These are phyloP conservation scores for Puccinia sorghi DNA, from an alignment of 1,284 basidiomycete genomes.

Conservation along the genomic window DNA sequence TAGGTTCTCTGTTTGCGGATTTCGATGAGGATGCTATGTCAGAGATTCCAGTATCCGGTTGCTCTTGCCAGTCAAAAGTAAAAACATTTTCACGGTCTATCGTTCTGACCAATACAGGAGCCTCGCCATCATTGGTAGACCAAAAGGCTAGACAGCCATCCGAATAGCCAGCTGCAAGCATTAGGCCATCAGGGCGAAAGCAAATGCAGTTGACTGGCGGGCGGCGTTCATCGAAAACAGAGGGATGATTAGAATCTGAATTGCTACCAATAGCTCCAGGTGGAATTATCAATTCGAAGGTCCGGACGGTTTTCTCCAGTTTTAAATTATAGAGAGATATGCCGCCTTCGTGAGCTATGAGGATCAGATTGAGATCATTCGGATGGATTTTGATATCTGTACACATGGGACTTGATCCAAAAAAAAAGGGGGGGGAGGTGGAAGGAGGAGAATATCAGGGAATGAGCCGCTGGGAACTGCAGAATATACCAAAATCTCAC, in stretches of 20 bases:
- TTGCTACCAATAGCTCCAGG: constrained; percentile 77
- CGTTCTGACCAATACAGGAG: constrained; percentile 76
- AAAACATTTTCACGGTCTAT: constrained; percentile 63
- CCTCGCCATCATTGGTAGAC: constrained; percentile 76
- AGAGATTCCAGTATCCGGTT: constrained; percentile 59
- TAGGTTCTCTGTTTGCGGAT: constrained; percentile 67
- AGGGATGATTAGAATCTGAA: constrained; percentile 63
- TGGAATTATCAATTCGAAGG: constrained; percentile 69
- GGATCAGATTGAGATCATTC: constrained; percentile 73
- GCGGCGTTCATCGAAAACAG: constrained; percentile 70
- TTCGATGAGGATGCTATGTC: constrained; percentile 54
- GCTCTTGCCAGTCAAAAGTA: constrained; percentile 53
- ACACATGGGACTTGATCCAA: constrained; percentile 61
- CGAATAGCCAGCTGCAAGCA: constrained; percentile 71
- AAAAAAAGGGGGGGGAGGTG: constrained; percentile 51
- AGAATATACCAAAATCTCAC: constrained; percentile 52
- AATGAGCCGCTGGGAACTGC: not conserved
- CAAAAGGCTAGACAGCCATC: constrained; percentile 87
- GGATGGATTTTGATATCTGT: constrained; percentile 74
- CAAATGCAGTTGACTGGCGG: constrained; percentile 72
- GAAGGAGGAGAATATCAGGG: constrained; percentile 1
- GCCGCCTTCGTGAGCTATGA: constrained; percentile 80
- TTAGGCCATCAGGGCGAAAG: constrained; percentile 65
- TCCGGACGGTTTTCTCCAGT: constrained; percentile 64
- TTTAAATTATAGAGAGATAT: constrained; percentile 73